Conservation (phyloP, 768 basidiomycete species). For the Collybia sordida region DNA sequence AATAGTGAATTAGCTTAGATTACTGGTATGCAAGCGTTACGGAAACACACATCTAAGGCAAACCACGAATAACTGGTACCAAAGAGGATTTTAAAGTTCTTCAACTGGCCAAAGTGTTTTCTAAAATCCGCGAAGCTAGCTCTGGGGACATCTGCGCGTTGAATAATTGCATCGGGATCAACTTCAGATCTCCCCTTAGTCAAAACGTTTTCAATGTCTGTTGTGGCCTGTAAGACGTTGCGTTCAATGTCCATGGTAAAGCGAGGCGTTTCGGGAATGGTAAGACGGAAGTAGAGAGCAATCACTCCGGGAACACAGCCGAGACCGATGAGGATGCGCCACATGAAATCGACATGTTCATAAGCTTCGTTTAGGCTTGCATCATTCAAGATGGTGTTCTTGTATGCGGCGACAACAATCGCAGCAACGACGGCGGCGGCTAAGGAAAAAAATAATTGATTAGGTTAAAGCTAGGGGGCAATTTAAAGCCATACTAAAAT, state of each 20-base stretch:
- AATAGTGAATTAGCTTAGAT: background rate
- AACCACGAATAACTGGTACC: constrained; percentile 88
- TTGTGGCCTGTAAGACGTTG: constrained; percentile 71
- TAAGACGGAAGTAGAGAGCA: constrained; percentile 90
- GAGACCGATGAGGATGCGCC: constrained; percentile 88
- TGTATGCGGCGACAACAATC: constrained; percentile 69
- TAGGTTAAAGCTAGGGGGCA: background rate
- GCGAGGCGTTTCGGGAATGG: constrained; percentile 90
- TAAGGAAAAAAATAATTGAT: constrained; percentile 18
- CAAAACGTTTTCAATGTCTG: constrained; percentile 73
- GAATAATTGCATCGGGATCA: constrained; percentile 56
- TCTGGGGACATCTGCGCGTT: constrained; percentile 67
- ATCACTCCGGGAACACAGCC: constrained; percentile 80
- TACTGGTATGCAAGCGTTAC: background rate
- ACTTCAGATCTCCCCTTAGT: constrained; percentile 42
- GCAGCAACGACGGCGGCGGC: constrained; percentile 67
- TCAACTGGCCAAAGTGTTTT: constrained; percentile 66
- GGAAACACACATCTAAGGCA: constrained; percentile 66
- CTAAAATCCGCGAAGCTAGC: constrained; percentile 70
- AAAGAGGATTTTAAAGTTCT: constrained; percentile 78
- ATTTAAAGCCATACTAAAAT: constrained; percentile 61
- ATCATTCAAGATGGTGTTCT: constrained; percentile 46
- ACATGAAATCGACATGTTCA: constrained; percentile 67
- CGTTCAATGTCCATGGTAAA: constrained; percentile 91
- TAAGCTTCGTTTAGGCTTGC: constrained; percentile 32